Percentiles rank a stretch among this genome's conserved stretches.
Evolutionary conservation across 805 yeast genomes (phyloP).

Genomic region (Scheffersomyces spartinae): DNA sequence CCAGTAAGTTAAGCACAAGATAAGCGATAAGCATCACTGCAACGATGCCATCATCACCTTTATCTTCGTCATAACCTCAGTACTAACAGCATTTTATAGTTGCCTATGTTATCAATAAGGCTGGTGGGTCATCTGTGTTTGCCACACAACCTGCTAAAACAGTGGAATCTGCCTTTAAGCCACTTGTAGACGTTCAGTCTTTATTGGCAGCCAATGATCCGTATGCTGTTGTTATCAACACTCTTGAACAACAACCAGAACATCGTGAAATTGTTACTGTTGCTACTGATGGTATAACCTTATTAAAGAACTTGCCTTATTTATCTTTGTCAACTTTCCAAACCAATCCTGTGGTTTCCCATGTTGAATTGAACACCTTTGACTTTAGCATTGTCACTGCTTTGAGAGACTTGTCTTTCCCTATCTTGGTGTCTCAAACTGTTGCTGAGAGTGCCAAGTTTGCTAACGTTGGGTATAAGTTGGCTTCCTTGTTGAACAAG

Average conservation of each 20-base stretch:
- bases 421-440: slow-evolving; percentile 57
- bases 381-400: slow-evolving; percentile 67
- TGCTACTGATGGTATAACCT: slow-evolving; percentile 38
- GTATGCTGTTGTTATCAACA: slow-evolving; percentile 29
- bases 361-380: slow-evolving; percentile 42
- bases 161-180: slow-evolving; percentile 18
- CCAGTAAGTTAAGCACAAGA: slow-evolving; percentile 1
- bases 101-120: slow-evolving; percentile 13
- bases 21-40: no score
- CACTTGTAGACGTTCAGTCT: slow-evolving; percentile 10
- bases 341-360: slow-evolving; percentile 40
- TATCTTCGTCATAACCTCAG: no score
- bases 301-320: slow-evolving; percentile 51
- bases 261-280: slow-evolving; percentile 29
- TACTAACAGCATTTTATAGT: slow-evolving; percentile 12
- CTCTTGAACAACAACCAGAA: slow-evolving; percentile 8
- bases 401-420: slow-evolving; percentile 56
- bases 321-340: slow-evolving; percentile 30
- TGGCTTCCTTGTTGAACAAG: slow-evolving; percentile 34
- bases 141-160: slow-evolving; percentile 38
- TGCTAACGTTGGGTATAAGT: slow-evolving; percentile 46
- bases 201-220: slow-evolving; percentile 42
- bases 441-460: slow-evolving; percentile 41
- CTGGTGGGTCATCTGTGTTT: slow-evolving; percentile 22
- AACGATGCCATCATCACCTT: no score